Conservation (phyloP, 2,329 filamentous ascomycete species). For the Fusarium albidum region DNA sequence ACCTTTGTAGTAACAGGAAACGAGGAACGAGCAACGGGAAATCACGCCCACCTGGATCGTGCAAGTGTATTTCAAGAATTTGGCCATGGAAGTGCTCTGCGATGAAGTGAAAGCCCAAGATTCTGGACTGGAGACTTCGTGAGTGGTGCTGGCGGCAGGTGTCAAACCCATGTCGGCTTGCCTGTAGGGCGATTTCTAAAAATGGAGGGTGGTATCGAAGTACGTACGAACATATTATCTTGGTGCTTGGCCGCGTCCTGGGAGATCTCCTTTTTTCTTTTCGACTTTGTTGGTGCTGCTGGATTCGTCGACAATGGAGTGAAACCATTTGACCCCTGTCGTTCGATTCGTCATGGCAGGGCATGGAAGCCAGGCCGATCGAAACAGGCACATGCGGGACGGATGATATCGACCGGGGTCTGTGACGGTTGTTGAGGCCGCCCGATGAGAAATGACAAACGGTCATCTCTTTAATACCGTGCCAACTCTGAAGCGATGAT, state of each 20-base stretch:
- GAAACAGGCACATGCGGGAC: neutral
- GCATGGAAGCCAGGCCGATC: conserved; percentile 5
- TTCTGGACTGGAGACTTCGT: conserved; percentile 1
- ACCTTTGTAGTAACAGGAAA: neutral
- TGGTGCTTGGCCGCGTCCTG: conserved; percentile 5
- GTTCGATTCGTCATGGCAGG: neutral
- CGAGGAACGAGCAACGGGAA: too few species aligned
- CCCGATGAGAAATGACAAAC: conserved; percentile 15
- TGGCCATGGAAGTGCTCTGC: neutral
- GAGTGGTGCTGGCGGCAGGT: conserved; percentile 1
- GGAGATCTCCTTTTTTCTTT: neutral
- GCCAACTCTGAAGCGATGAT: conserved; percentile 9
- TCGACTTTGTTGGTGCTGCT: conserved; percentile 12
- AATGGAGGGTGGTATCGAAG: neutral
- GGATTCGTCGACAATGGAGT: neutral
- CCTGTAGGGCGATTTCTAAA: conserved; percentile 9
- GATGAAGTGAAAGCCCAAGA: conserved; percentile 6
- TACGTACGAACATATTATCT: conserved; percentile 3
- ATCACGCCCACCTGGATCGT: too few species aligned
- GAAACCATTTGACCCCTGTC: conserved; percentile 6
- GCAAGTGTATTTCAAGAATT: too few species aligned
- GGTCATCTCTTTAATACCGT: conserved; percentile 5
- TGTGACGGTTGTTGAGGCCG: conserved; percentile 25
- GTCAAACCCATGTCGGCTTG: conserved; percentile 12
- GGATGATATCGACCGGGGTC: conserved; percentile 4